Evolutionary conservation across 2,329 filamentous ascomycete species (phyloP).

Genomic region (Calonectria crousiana): DNA sequence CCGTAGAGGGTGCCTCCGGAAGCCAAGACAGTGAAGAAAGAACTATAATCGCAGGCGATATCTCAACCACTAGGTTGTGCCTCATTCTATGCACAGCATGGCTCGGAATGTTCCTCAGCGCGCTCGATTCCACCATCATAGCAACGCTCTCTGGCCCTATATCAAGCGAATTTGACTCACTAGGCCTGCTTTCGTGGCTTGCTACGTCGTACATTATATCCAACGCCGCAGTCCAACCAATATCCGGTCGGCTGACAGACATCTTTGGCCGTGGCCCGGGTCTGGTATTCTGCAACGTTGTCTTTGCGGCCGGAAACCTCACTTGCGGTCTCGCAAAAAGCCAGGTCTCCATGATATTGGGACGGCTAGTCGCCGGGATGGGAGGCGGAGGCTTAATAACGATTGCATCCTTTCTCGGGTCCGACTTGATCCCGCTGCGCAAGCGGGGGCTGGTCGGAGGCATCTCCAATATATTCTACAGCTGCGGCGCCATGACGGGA

Average conservation of each 20-base stretch:
- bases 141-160: neutral
- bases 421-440: slow-evolving; percentile 76
- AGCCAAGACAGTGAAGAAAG: neutral
- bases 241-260: slow-evolving; percentile 83
- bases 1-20: neutral
- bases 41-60: neutral
- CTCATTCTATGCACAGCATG: neutral
- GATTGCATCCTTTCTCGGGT: slow-evolving; percentile 73
- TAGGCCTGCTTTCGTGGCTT: neutral
- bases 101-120: neutral
- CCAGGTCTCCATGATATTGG: slow-evolving; percentile 75
- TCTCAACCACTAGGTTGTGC: neutral
- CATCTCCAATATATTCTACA: neutral
- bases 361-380: slow-evolving; percentile 79
- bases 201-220: slow-evolving; percentile 44
- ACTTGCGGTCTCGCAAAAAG: slow-evolving; percentile 78
- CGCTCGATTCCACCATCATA: neutral
- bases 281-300: slow-evolving; percentile 77
- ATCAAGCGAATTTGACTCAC: neutral
- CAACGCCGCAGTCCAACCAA: slow-evolving; percentile 47
- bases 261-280: slow-evolving; percentile 82
- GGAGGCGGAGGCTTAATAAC: slow-evolving; percentile 79
- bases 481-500: neutral
- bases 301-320: slow-evolving; percentile 80
- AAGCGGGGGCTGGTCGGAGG: neutral